Evolutionary conservation across 768 basidiomycete genomes (phyloP), one percentile per base, ranked within the genome.

Genomic region (Boletus rubroflammeus): DNA sequence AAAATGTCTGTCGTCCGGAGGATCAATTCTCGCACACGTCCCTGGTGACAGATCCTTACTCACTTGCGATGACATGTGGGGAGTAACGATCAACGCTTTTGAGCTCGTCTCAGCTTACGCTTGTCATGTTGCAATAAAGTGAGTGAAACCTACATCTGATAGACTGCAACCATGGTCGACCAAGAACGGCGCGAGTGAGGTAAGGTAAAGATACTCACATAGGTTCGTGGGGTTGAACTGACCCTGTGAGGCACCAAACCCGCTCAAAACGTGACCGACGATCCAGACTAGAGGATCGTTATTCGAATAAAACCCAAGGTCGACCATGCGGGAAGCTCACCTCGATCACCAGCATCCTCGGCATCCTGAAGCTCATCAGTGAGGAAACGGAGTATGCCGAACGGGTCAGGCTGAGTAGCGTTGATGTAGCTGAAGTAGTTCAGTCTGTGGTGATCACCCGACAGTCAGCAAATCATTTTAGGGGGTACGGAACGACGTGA

Each of bases 341-440:
- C 78, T 60, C 76, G 65, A 31, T 79, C 75, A 1, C 76, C 76
- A 0, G 69, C 66, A 48, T 81, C 79, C 55, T 81, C 80, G 0
- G 79, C 77, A n/a, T 69, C 76, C 57, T 81, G 80, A 10, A 81
- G 71, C 50, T 80, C 80, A 38, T 79, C 75, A 2, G 80, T 80
- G 45, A 81, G 59, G 66, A 77, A 81, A 17, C 75, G 68, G 38
- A 81, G 68, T 69, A 80, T 78, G 15, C 80, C 80, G 21, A 74
- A 79, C 31, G 70, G 66, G 56, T 81, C 80, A 4, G 73, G 69
- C n/a, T 67, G 55, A 11, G 71, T 73, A 32, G 77, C 66, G 59
- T 81, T 80, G 59, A 81, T 73, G 56, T 76, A 81, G 53, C 73
- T 75, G 64, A 78, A 80, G 56, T 70, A 76, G 58, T 81, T 81